Evolutionary conservation across 1,139 yeast species (phyloP), one percentile per base, ranked within the genome.

Genomic region (Geotrichum macrosporum): DNA sequence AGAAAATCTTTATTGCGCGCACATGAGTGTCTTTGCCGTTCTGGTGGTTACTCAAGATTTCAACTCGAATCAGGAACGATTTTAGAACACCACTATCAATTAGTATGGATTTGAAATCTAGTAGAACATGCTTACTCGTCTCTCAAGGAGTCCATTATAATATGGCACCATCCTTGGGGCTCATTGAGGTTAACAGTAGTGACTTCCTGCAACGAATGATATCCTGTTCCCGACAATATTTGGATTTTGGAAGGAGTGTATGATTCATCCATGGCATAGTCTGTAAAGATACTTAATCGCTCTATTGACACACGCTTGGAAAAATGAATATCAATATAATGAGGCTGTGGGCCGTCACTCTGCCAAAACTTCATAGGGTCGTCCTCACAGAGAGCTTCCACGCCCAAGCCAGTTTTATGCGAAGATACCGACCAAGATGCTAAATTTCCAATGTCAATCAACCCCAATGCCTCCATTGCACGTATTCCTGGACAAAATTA

Each of bases 11-110:
- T 30, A 92, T 72, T 0, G 92, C 84, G 45, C 98, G 66, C 5
- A 94, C 72, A 63, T 88, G 97, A 1, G 96, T 83, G 64, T 94
- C 99, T 61, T 92, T 92, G 39, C 99, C 99, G 62, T 87, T 92
- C 61, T 89, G 97, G 59, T 88, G 96, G 60, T 92, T 94, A 1
- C 87, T 77, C 24, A 81, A 69, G 21, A 94, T 75, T n/a, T 76
- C 68, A 22, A 94, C 61, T 53, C 87, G 78, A 5, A 92, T 67
- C 57, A 82, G 72, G 57, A 83, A 86, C 51, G 96, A 81, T 57
- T 84, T 82, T 48, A 89, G 67, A 0, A 81, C 76, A 1, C 77
- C 80, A 27, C 61, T 57, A 24, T 6, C 9, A 41, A 32, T 18
- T 45, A 41, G 34, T 29, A 26, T 4, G 16, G 13, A 18, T 27